Evolutionary conservation across 495 filamentous ascomycete genomes (phyloP).

Genomic region (Penicillium soppii): DNA sequence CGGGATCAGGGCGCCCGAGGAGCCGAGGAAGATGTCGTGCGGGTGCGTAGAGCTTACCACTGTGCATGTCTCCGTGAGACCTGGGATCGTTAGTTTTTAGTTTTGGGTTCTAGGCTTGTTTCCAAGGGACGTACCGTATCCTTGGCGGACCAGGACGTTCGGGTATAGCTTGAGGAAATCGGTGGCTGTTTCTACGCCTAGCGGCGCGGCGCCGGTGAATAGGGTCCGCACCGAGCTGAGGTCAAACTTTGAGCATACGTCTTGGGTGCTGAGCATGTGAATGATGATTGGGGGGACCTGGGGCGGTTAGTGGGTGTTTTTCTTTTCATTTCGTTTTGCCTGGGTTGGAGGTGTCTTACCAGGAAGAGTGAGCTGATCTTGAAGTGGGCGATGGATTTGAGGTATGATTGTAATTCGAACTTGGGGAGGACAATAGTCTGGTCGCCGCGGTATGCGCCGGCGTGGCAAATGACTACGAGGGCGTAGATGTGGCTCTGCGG

Average conservation of each 20-base stretch:
- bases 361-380: slow-evolving; percentile 70
- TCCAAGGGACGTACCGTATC: slow-evolving; percentile 61
- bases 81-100: slow-evolving; percentile 31
- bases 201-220: slow-evolving; percentile 81
- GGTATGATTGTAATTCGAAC: slow-evolving; percentile 68
- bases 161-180: slow-evolving; percentile 67
- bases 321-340: not conserved
- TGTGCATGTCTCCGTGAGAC: slow-evolving; percentile 79
- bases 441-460: slow-evolving; percentile 71
- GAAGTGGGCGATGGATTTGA: slow-evolving; percentile 68
- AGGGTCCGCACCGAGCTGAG: slow-evolving; percentile 64
- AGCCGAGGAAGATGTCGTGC: slow-evolving; percentile 69
- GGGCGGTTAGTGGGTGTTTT: not conserved
- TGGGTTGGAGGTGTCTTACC: slow-evolving; percentile 37
- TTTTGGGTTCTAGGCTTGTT: not conserved
- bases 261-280: slow-evolving; percentile 66
- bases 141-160: slow-evolving; percentile 67
- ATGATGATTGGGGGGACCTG: slow-evolving; percentile 88
- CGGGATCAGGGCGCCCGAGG: slow-evolving; percentile 70
- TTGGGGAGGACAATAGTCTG: slow-evolving; percentile 78
- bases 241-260: slow-evolving; percentile 67
- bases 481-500: slow-evolving; percentile 88
- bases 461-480: slow-evolving; percentile 73
- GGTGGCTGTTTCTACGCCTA: slow-evolving; percentile 74
- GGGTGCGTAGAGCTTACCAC: slow-evolving; percentile 66